Evolutionary conservation across 169 alveolate genomes (phyloP), one percentile per base, ranked within the genome.

Genomic region (Plasmodium sp.): DNA sequence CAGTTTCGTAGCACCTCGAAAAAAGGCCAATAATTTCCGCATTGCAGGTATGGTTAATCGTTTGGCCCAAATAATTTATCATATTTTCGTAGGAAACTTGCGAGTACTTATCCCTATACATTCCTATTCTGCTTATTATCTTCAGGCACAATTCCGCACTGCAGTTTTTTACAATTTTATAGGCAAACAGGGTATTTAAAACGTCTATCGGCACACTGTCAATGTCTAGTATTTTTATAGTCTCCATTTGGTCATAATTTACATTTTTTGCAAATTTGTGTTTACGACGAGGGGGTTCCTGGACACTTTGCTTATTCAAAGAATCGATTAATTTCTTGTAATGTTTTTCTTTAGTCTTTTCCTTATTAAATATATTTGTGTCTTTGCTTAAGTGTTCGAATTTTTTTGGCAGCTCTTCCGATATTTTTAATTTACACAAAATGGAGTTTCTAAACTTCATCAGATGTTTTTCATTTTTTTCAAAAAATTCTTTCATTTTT

Each of bases 11-110:
- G 77, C 96, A 75, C 73, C 98, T 82, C 18, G 98, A 82, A 73
- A 96, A 94, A 34, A 95, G 94, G n/a, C 97, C 97, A 39, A 96
- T 95, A 39, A 96, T 92, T 84, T 96, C 98, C 18, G 98, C 97
- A 56, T 96, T 83, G 75, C 95, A 92, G 14, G 83, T 36, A 48
- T 95, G 95, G 54, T 95, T 93, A 33, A 95, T 90, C 45, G 92
- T 33, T 45, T 75, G 75, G 58, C 96, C 94, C 36, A 95, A 74
- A 77, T 95, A 95, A 81, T 94, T 83, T 79, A 95, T 95, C 91
- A 96, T 74, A 83, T 93, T 95, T 93, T 95, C 97, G 73, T 96
- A 96, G 9, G 97, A 95, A n/a, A 93, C 95, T 77, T 94, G 96
- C 45, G 94, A 95, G 31, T 93, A 72, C 56, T 93, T 96, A 83